A percentile compares a stretch with the other conserved stretches of the same genome.
phyloP scores from a whole-genome alignment of 441 rosid species.

The Euphorbia celastroides region DNA sequence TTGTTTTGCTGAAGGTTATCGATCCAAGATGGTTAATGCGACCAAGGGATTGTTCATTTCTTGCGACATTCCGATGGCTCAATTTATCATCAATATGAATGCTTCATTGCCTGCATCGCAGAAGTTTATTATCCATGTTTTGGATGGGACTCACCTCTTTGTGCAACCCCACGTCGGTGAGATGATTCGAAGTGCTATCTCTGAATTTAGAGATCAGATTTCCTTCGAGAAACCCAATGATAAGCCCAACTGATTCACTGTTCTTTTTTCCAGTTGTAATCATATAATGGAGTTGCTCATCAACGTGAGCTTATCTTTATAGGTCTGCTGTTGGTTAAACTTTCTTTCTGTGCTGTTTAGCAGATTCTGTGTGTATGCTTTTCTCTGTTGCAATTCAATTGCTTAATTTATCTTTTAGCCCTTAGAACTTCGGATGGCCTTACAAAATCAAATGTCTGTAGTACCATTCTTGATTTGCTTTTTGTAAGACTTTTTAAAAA shows the following conservation, averaged over 20 bases:
- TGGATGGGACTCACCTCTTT: background rate
- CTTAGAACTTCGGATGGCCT: background rate
- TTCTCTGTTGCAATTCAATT: background rate
- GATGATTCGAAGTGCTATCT: slow-evolving; percentile 1
- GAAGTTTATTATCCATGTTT: slow-evolving; percentile 4
- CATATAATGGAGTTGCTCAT: background rate
- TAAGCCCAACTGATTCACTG: background rate
- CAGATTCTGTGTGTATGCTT: background rate
- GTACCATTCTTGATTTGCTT: background rate
- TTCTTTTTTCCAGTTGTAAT: background rate
- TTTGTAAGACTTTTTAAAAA: background rate
- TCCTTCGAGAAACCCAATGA: slow-evolving; percentile 6
- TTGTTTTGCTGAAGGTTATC: too few relatives aligned
- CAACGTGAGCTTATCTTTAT: background rate
- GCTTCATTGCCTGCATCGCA: slow-evolving; percentile 2
- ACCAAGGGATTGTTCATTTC: too few relatives aligned
- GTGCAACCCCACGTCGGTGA: background rate
- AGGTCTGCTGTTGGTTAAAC: background rate
- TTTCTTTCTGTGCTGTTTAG: too few relatives aligned
- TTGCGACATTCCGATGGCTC: background rate
- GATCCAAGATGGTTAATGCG: too few relatives aligned
- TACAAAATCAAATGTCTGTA: background rate
- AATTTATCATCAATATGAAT: background rate
- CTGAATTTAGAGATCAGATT: slow-evolving; percentile 5
- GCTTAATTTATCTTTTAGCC: background rate